Conservation (phyloP, 768 basidiomycete species). For the Boletus barrowsii region DNA sequence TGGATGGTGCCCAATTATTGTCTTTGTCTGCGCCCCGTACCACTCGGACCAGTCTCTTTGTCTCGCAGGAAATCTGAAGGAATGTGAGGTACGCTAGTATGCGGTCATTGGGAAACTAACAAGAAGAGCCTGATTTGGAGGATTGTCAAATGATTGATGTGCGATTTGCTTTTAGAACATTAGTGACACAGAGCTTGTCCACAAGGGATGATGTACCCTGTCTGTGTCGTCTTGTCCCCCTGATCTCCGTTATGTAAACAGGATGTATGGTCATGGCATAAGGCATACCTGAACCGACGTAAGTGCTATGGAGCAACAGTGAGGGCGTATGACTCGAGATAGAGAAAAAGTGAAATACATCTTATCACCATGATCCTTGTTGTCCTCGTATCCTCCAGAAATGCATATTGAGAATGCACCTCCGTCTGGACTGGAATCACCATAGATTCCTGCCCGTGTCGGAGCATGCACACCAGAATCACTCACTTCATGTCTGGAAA, state of each 20-base stretch:
- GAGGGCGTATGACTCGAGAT: background rate
- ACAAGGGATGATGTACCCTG: conserved; percentile 5
- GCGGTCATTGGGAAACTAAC: conserved; percentile 5
- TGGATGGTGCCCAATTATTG: conserved; percentile 17
- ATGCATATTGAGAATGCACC: conserved; percentile 42
- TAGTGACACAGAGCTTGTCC: background rate
- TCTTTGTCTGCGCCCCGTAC: conserved; percentile 28
- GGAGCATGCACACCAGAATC: conserved; percentile 34
- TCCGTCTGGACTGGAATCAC: conserved; percentile 20
- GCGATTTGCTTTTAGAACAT: conserved; percentile 19
- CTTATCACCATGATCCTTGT: conserved; percentile 34
- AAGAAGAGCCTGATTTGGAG: conserved; percentile 17
- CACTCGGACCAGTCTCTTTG: conserved; percentile 36
- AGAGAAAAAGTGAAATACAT: conserved; percentile 29
- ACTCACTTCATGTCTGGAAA: conserved; percentile 19
- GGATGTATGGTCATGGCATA: background rate
- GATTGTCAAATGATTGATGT: conserved; percentile 24
- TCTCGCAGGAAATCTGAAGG: conserved; percentile 29
- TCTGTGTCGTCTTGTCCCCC: background rate
- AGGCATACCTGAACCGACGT: conserved; percentile 32
- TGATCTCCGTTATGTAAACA: conserved; percentile 8
- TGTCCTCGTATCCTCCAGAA: conserved; percentile 42
- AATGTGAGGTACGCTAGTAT: background rate
- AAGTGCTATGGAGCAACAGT: conserved; percentile 25
- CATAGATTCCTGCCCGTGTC: conserved; percentile 39